phyloP scores from a whole-genome alignment of 192 early-diverging fungal species.

The Haplosporangium gracile region DNA sequence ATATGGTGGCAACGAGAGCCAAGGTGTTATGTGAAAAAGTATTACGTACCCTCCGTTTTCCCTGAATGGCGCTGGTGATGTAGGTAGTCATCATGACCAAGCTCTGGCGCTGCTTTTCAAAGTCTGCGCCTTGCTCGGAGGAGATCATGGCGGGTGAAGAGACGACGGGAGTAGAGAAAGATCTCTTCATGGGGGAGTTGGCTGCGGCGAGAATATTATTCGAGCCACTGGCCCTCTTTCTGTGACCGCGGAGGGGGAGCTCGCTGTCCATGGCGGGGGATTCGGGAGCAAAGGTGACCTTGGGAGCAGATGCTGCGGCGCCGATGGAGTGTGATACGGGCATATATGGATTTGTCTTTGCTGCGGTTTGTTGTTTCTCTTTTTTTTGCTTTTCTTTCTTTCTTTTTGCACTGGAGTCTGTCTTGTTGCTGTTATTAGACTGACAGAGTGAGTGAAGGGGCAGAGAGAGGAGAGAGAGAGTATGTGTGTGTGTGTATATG shows the following conservation, averaged over 20 bases:
- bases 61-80: conserved; percentile 44
- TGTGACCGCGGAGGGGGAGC: conserved; percentile 11
- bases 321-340: conserved; percentile 32
- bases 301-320: conserved; percentile 22
- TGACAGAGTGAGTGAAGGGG: neutral
- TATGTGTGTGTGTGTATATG: neutral
- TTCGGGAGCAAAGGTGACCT: conserved; percentile 19
- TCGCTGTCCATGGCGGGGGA: neutral
- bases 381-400: neutral
- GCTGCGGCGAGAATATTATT: conserved; percentile 11
- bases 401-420: neutral
- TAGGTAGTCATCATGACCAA: conserved; percentile 48
- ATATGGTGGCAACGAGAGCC: neutral
- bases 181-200: conserved; percentile 38
- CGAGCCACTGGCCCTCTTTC: conserved; percentile 35
- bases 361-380: conserved; percentile 1
- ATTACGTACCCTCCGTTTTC: conserved; percentile 40
- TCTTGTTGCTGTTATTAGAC: neutral
- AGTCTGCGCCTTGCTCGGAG: conserved; percentile 33
- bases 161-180: conserved; percentile 30
- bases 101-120: conserved; percentile 45
- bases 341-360: conserved; percentile 14
- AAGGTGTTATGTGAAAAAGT: neutral
- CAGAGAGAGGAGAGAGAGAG: neutral
- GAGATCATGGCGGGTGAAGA: conserved; percentile 43